Conservation (phyloP, 1,139 yeast species). For the Magnusiomyces paraingens region DNA sequence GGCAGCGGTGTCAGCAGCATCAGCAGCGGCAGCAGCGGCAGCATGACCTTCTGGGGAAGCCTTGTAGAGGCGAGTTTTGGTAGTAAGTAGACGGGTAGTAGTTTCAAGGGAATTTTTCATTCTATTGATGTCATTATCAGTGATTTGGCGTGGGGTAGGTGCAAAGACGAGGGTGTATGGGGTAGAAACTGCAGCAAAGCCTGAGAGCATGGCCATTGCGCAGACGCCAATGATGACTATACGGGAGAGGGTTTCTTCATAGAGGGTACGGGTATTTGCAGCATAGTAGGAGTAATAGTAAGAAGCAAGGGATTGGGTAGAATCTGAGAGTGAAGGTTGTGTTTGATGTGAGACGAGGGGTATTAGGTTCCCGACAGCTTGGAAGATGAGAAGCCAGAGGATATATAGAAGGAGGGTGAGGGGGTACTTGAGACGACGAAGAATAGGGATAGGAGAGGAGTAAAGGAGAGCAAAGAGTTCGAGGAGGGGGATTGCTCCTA, state of each 20-base stretch:
- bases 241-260: conserved; percentile 44
- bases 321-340: background rate
- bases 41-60: background rate
- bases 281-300: conserved; percentile 16
- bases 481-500: conserved; percentile 32
- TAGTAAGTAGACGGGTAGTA: conserved; percentile 32
- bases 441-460: conserved; percentile 8
- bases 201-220: conserved; percentile 63
- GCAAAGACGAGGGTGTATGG: conserved; percentile 42
- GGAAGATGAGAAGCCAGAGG: conserved; percentile 30
- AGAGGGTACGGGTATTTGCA: conserved; percentile 27
- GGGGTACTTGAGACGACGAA: conserved; percentile 13
- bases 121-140: conserved; percentile 32
- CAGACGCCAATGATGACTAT: conserved; percentile 67
- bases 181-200: conserved; percentile 70
- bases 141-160: conserved; percentile 24
- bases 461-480: conserved; percentile 23
- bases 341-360: conserved; percentile 21
- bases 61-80: conserved; percentile 19
- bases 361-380: conserved; percentile 29
- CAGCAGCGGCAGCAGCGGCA: background rate
- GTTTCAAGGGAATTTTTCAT: conserved; percentile 33
- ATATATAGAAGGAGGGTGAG: conserved; percentile 21
- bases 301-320: conserved; percentile 1
- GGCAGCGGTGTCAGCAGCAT: background rate